phyloP scores from a whole-genome alignment of 805 yeast genomes.

The Geotrichum ghanense region DNA sequence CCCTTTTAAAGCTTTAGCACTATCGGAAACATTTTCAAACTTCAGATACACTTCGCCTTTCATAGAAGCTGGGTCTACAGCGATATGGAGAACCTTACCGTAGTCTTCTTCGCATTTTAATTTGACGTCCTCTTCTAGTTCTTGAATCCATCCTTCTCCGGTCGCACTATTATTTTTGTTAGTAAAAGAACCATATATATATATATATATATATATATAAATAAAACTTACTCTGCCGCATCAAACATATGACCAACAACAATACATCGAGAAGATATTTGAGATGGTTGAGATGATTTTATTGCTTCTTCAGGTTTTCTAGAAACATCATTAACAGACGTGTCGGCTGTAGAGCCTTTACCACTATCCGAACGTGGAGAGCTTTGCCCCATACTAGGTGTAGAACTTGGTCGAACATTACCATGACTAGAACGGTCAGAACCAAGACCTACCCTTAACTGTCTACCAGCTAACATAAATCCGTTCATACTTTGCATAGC shows the following conservation, averaged over 20 bases:
- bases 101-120: slow-evolving; percentile 28
- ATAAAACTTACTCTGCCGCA: slow-evolving; percentile 18
- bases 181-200: neutral
- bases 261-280: slow-evolving; percentile 19
- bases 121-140: slow-evolving; percentile 26
- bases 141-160: slow-evolving; percentile 23
- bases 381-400: slow-evolving; percentile 15
- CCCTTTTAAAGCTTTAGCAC: slow-evolving; percentile 6
- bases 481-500: slow-evolving; percentile 23
- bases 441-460: slow-evolving; percentile 19
- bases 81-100: slow-evolving; percentile 24
- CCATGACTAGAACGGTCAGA: slow-evolving; percentile 4
- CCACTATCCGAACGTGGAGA: slow-evolving; percentile 13
- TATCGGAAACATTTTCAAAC: slow-evolving; percentile 6
- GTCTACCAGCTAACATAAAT: slow-evolving; percentile 20
- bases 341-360: slow-evolving; percentile 19
- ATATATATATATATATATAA: too few species aligned
- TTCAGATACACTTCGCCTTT: slow-evolving; percentile 25
- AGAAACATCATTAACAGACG: slow-evolving; percentile 24
- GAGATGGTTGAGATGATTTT: slow-evolving; percentile 2
- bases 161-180: slow-evolving; percentile 18
- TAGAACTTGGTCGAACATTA: neutral
- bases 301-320: slow-evolving; percentile 17
- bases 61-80: slow-evolving; percentile 18
- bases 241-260: slow-evolving; percentile 24